These are phyloP conservation scores for Cladophialophora exuberans DNA, from an alignment of 2,329 filamentous ascomycete species.

Conservation along the genomic window DNA sequence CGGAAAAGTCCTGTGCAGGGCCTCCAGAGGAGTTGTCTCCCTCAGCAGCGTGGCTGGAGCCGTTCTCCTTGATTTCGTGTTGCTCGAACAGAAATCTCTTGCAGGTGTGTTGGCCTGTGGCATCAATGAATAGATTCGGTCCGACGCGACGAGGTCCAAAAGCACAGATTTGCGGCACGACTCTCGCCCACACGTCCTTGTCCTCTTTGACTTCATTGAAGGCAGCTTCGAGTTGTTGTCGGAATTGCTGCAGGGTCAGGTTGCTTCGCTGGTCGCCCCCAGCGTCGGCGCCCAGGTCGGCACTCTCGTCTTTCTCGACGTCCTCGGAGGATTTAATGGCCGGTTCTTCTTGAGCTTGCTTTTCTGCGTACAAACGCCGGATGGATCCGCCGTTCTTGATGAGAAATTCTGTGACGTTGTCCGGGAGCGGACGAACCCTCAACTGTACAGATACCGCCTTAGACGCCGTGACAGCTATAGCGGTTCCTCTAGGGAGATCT, in stretches of 20 bases:
- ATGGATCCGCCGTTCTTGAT: conserved; percentile 78
- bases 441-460: conserved; percentile 82
- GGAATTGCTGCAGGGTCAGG: conserved; percentile 76
- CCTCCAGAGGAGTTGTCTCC: conserved; percentile 37
- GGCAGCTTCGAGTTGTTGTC: conserved; percentile 66
- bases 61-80: conserved; percentile 32
- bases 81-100: conserved; percentile 61
- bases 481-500: conserved; percentile 80
- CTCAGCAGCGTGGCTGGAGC: conserved; percentile 1
- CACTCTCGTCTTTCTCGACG: conserved; percentile 45
- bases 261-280: conserved; percentile 60
- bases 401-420: conserved; percentile 80
- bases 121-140: conserved; percentile 86
- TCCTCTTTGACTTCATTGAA: conserved; percentile 75
- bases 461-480: conserved; percentile 75
- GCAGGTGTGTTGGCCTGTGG: conserved; percentile 71
- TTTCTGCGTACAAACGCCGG: conserved; percentile 76
- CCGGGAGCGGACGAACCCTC: conserved; percentile 76
- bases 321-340: conserved; percentile 41
- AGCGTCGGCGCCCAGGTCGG: conserved; percentile 50
- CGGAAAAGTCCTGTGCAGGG: conserved; percentile 70
- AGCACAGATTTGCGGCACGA: conserved; percentile 79
- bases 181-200: conserved; percentile 74
- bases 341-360: conserved; percentile 56
- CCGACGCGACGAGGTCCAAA: conserved; percentile 87